phyloP scores from a whole-genome alignment of 441 rosid genomes.

The Melastoma candidum region DNA sequence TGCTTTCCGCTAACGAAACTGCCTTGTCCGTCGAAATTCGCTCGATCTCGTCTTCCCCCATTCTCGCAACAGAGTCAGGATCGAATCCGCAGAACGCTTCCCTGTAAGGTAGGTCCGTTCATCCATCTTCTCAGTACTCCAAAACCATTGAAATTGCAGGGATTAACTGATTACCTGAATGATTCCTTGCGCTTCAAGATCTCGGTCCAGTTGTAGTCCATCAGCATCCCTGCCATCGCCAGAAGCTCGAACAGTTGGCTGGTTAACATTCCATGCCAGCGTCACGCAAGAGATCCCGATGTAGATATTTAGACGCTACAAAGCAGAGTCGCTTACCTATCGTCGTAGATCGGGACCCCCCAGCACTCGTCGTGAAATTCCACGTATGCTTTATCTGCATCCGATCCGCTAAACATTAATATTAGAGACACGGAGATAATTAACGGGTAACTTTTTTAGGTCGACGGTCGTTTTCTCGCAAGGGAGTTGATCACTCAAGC shows the following conservation, averaged over 20 bases:
- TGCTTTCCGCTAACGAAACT: conserved; percentile 57
- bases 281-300: neutral
- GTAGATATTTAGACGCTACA: conserved; percentile 25
- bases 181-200: no score
- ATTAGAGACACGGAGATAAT: no score
- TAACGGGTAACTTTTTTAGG: no score
- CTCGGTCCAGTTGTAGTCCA: conserved; percentile 39
- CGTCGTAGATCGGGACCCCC: conserved; percentile 88
- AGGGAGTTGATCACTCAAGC: no score
- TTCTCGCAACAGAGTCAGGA: conserved; percentile 58
- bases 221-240: conserved; percentile 81
- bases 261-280: conserved; percentile 9
- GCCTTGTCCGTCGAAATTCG: conserved; percentile 69
- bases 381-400: conserved; percentile 34
- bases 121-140: no score
- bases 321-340: conserved; percentile 20
- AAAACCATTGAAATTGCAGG: no score
- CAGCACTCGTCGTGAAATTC: conserved; percentile 86
- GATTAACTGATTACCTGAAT: neutral
- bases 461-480: no score
- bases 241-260: conserved; percentile 86
- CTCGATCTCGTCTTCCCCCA: conserved; percentile 69
- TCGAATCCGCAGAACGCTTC: conserved; percentile 56
- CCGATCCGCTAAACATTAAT: neutral
- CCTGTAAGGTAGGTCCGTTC: no score